These are phyloP conservation scores for Aegilops bicornis DNA, from an alignment of 176 grass and related monocot genomes.

Conservation along the genomic window DNA sequence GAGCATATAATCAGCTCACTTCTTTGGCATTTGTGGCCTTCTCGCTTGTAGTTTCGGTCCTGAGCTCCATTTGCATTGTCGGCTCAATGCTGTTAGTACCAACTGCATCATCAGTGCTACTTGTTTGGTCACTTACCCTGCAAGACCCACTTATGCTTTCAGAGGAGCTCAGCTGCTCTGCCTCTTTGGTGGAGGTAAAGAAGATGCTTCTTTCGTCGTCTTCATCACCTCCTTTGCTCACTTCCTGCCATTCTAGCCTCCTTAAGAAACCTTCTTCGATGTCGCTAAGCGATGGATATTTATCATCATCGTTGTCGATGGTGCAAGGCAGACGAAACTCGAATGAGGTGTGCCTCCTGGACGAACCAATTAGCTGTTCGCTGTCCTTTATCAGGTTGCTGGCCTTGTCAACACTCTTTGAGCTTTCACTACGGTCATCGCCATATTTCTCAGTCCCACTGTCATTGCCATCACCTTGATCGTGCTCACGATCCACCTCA, in stretches of 20 bases:
- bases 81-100: neutral
- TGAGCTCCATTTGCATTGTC: neutral
- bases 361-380: conserved; percentile 32
- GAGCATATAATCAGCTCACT: conserved; percentile 14
- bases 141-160: neutral
- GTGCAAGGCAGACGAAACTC: conserved; percentile 18
- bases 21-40: neutral
- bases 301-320: conserved; percentile 11
- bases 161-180: neutral
- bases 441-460: conserved; percentile 38
- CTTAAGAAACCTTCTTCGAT: conserved; percentile 80
- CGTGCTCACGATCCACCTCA: conserved; percentile 34
- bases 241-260: conserved; percentile 51
- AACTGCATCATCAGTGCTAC: neutral
- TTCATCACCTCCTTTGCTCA: conserved; percentile 1
- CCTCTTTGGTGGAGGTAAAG: conserved; percentile 2
- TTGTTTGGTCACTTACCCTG: neutral
- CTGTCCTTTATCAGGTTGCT: neutral
- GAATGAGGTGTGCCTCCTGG: conserved; percentile 39
- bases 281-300: conserved; percentile 30
- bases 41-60: neutral
- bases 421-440: conserved; percentile 14
- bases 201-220: neutral
- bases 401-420: conserved; percentile 20
- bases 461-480: conserved; percentile 34